Conservation (phyloP, 345 rosid genomes). For the Aquilaria yunnanensis region DNA sequence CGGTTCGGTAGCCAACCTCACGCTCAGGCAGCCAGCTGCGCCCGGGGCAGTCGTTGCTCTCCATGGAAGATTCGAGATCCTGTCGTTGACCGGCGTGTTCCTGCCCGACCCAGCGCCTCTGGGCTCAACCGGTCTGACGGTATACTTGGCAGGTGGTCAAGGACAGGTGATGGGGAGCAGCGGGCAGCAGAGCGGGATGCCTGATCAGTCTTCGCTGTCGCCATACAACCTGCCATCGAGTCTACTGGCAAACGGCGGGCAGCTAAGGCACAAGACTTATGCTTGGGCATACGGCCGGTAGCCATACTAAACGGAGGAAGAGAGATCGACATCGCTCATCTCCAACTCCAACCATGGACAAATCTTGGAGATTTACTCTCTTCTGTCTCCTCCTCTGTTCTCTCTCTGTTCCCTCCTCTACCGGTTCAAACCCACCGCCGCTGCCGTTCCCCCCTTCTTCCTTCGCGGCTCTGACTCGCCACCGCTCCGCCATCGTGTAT, state of each 20-base stretch:
- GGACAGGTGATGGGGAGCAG: slow-evolving; percentile 86
- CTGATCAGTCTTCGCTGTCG: too few relatives aligned
- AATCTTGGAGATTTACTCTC: slow-evolving; percentile 2
- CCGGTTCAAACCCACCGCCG: too few relatives aligned
- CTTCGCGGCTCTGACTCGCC: too few relatives aligned
- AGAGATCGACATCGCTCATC: too few relatives aligned
- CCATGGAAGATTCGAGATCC: too few relatives aligned
- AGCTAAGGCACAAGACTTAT: slow-evolving; percentile 65
- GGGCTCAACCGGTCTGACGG: slow-evolving; percentile 72
- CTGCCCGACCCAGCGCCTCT: slow-evolving; percentile 84
- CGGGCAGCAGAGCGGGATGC: too few relatives aligned
- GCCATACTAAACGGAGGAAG: slow-evolving; percentile 36
- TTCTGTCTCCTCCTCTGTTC: slow-evolving; percentile 14
- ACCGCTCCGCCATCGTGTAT: too few relatives aligned
- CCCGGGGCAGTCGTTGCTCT: too few relatives aligned
- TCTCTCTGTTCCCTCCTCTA: slow-evolving; percentile 15
- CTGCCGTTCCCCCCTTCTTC: too few relatives aligned
- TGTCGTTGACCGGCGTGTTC: too few relatives aligned
- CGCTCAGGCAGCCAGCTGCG: slow-evolving; percentile 72
- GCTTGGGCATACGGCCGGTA: slow-evolving; percentile 53
- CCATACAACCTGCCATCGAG: slow-evolving; percentile 44
- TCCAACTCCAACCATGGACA: slow-evolving; percentile 12
- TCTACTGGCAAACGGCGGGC: slow-evolving; percentile 49
- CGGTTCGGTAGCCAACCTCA: slow-evolving; percentile 75
- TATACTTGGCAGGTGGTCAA: slow-evolving; percentile 67